Conservation (phyloP, 2,329 filamentous ascomycete genomes). For the Talaromyces albobiverticillius region DNA sequence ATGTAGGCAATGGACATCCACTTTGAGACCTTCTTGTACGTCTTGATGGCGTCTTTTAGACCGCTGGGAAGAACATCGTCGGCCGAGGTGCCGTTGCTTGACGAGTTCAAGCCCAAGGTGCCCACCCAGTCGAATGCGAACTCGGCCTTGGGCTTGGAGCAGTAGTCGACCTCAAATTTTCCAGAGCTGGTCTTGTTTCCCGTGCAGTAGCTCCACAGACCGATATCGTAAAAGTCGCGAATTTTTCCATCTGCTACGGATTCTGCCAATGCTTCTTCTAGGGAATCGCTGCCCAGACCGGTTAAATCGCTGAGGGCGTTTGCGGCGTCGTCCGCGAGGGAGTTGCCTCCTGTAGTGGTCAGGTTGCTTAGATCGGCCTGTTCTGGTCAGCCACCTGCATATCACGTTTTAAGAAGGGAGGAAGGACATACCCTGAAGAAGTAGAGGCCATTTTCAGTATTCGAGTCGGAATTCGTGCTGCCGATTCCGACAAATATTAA, state of each 20-base stretch:
- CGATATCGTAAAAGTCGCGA: constrained; percentile 74
- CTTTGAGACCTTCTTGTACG: constrained; percentile 70
- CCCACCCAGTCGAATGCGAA: constrained; percentile 75
- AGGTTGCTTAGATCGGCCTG: constrained; percentile 62
- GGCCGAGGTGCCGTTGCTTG: constrained; percentile 37
- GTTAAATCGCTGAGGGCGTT: constrained; percentile 23
- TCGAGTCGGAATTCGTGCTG: constrained; percentile 51
- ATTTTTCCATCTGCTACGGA: constrained; percentile 55
- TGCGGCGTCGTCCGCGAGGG: constrained; percentile 5
- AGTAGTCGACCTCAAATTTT: constrained; percentile 54
- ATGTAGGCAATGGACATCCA: constrained; percentile 84
- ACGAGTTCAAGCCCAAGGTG: constrained; percentile 59
- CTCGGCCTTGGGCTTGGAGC: constrained; percentile 68
- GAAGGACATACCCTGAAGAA: constrained; percentile 47
- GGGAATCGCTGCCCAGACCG: neutral
- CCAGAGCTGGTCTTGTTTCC: constrained; percentile 55
- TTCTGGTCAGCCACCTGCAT: neutral
- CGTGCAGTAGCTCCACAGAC: constrained; percentile 84
- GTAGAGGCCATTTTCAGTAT: constrained; percentile 51
- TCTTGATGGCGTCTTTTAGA: constrained; percentile 64
- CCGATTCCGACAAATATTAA: constrained; percentile 58
- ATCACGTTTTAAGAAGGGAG: neutral
- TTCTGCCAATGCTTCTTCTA: constrained; percentile 29
- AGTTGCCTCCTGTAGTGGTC: constrained; percentile 43
- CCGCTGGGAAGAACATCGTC: constrained; percentile 66